Evolutionary conservation across 208 protist genomes (phyloP).

Genomic region (Wallacemonas sp.): DNA sequence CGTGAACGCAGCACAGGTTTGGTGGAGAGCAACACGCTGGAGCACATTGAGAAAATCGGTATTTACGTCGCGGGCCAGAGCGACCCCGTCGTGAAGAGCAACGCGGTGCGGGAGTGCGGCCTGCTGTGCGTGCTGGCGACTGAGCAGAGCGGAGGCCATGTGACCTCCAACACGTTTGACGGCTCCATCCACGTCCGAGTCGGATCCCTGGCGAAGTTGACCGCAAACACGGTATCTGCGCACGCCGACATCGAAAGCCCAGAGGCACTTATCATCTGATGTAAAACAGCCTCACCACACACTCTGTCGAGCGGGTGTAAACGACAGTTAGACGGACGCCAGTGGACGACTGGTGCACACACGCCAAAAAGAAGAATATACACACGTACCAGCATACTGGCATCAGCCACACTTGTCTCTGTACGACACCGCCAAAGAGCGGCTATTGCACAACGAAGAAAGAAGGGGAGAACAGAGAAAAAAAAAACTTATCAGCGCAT

Average conservation of each 20-base stretch:
- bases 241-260: slow-evolving; percentile 51
- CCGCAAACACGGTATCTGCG: slow-evolving; percentile 64
- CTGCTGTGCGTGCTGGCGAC: slow-evolving; percentile 71
- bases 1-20: slow-evolving; percentile 40
- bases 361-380: too few species aligned
- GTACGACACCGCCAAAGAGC: too few species aligned
- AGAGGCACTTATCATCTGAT: neutral
- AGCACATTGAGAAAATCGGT: slow-evolving; percentile 77
- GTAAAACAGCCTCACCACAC: too few species aligned
- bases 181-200: slow-evolving; percentile 68
- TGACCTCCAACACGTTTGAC: slow-evolving; percentile 76
- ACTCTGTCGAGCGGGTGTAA: too few species aligned
- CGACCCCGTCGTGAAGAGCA: slow-evolving; percentile 65
- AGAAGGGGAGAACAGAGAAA: too few species aligned
- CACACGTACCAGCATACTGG: too few species aligned
- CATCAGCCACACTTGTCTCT: too few species aligned
- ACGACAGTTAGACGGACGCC: too few species aligned
- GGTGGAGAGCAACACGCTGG: slow-evolving; percentile 73
- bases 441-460: too few species aligned
- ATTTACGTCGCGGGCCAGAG: slow-evolving; percentile 71
- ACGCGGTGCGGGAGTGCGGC: slow-evolving; percentile 71
- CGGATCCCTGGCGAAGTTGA: slow-evolving; percentile 55
- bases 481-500: too few species aligned
- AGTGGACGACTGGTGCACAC: too few species aligned
- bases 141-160: slow-evolving; percentile 52